Percentiles rank a stretch among this genome's conserved stretches.
Conservation (phyloP, 768 basidiomycete species). For the Chalciporus chontae region DNA sequence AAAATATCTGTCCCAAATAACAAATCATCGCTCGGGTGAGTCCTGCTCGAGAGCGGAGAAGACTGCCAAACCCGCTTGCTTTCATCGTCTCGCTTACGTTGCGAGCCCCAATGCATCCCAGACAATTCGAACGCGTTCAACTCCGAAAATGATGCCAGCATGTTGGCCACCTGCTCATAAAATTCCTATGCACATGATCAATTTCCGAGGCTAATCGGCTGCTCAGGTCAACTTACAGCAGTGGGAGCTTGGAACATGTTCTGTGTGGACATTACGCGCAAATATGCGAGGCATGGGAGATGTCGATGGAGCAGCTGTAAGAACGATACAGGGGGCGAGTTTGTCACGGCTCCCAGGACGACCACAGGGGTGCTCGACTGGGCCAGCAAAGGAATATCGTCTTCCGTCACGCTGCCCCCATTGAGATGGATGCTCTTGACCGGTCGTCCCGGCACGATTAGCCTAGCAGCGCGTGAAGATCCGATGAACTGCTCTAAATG, state of each 20-base stretch:
- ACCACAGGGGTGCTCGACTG: slow-evolving; percentile 46
- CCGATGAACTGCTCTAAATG: slow-evolving; percentile 59
- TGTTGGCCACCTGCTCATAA: slow-evolving; percentile 55
- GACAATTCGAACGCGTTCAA: slow-evolving; percentile 69
- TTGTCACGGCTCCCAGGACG: slow-evolving; percentile 58
- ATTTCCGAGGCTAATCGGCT: slow-evolving; percentile 18
- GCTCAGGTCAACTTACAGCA: slow-evolving; percentile 38
- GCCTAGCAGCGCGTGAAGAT: slow-evolving; percentile 50
- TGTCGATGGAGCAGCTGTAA: slow-evolving; percentile 52
- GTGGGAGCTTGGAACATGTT: slow-evolving; percentile 48
- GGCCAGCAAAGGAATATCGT: slow-evolving; percentile 50
- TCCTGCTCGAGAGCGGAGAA: slow-evolving; percentile 37
- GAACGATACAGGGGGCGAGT: slow-evolving; percentile 52
- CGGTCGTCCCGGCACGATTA: slow-evolving; percentile 63
- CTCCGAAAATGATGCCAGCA: slow-evolving; percentile 55
- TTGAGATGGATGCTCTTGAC: slow-evolving; percentile 60
- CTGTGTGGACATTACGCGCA: slow-evolving; percentile 60
- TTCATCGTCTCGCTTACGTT: slow-evolving; percentile 41
- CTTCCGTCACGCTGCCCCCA: slow-evolving; percentile 56
- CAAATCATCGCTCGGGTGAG: slow-evolving; percentile 29
- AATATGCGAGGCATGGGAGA: slow-evolving; percentile 59
- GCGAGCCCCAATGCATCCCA: slow-evolving; percentile 71
- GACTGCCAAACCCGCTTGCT: slow-evolving; percentile 53
- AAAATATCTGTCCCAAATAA: slow-evolving; percentile 29
- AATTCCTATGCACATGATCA: slow-evolving; percentile 44